A percentile compares a stretch with the other conserved stretches of the same genome.
Evolutionary conservation across 1,139 yeast species (phyloP).

Genomic region (Casaregolazyma lundiana): DNA sequence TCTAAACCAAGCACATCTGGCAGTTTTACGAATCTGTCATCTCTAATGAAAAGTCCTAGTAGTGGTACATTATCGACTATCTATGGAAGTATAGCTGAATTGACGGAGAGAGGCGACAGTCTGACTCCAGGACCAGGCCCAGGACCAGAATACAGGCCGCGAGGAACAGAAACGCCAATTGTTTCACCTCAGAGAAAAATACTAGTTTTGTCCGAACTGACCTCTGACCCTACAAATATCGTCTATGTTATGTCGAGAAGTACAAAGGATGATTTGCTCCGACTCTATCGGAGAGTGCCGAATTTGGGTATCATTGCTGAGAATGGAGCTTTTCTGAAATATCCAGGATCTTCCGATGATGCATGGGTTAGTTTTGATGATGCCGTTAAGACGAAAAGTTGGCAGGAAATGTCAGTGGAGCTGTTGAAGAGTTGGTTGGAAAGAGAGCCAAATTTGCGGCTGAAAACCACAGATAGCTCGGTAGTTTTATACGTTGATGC

Average conservation of each 20-base stretch:
- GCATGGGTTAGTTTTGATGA: conserved; percentile 67
- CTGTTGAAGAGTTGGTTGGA: conserved; percentile 66
- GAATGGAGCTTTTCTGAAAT: conserved; percentile 69
- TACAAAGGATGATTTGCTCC: conserved; percentile 58
- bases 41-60: not conserved
- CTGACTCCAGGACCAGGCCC: not conserved
- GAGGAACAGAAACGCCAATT: conserved; percentile 16
- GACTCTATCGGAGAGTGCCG: conserved; percentile 62
- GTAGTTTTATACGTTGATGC: conserved; percentile 52
- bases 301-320: conserved; percentile 83
- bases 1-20: not conserved
- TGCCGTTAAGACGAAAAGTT: conserved; percentile 44
- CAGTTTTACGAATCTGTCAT: conserved; percentile 2
- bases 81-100: not conserved
- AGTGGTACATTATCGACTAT: conserved; percentile 2
- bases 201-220: conserved; percentile 41
- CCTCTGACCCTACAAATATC: conserved; percentile 50
- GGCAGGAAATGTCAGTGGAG: conserved; percentile 61
- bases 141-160: not conserved
- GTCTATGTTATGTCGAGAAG: conserved; percentile 71
- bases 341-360: conserved; percentile 29
- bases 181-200: conserved; percentile 33
- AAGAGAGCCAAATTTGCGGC: conserved; percentile 72
- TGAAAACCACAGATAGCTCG: conserved; percentile 70
- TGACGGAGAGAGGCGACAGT: conserved; percentile 4